phyloP scores from a whole-genome alignment of 192 early-diverging fungal species.

The Dimargaris cristalligena region DNA sequence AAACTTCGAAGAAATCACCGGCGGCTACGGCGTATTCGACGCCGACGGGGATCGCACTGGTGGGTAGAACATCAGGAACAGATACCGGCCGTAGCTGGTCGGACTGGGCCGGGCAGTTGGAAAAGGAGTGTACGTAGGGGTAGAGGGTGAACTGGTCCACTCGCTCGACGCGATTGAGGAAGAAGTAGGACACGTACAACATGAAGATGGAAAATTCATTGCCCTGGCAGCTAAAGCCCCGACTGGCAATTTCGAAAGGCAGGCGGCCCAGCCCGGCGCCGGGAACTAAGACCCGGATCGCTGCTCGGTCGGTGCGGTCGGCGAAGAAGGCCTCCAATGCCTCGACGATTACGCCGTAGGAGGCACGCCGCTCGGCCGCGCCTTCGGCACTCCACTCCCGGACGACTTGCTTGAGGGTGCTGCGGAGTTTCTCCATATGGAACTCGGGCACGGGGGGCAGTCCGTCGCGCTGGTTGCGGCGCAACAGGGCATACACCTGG shows the following conservation, averaged over 20 bases:
- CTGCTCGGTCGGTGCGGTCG: no score
- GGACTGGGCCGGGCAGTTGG: constrained; percentile 41
- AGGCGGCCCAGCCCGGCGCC: constrained; percentile 93
- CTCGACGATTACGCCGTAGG: constrained; percentile 67
- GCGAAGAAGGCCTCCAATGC: constrained; percentile 41
- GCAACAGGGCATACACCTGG: background rate
- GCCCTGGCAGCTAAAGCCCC: constrained; percentile 59
- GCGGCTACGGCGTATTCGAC: constrained; percentile 92
- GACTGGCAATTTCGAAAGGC: constrained; percentile 74
- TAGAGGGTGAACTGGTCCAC: constrained; percentile 53
- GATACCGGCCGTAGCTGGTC: constrained; percentile 46
- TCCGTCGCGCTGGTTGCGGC: constrained; percentile 11
- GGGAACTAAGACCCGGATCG: constrained; percentile 59
- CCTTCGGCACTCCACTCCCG: constrained; percentile 90
- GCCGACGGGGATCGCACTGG: constrained; percentile 18
- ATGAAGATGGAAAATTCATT: constrained; percentile 98
- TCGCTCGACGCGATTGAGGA: constrained; percentile 62
- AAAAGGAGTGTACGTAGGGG: constrained; percentile 88
- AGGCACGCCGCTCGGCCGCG: constrained; percentile 48
- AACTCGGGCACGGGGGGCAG: constrained; percentile 32
- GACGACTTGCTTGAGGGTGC: constrained; percentile 85
- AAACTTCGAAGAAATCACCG: constrained; percentile 92
- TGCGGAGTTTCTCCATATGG: constrained; percentile 80
- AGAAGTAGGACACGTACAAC: constrained; percentile 84
- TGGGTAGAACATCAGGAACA: constrained; percentile 76